Base-by-base conservation (phyloP, 179 eudicot species). In the Silene vulgaris region DNA sequence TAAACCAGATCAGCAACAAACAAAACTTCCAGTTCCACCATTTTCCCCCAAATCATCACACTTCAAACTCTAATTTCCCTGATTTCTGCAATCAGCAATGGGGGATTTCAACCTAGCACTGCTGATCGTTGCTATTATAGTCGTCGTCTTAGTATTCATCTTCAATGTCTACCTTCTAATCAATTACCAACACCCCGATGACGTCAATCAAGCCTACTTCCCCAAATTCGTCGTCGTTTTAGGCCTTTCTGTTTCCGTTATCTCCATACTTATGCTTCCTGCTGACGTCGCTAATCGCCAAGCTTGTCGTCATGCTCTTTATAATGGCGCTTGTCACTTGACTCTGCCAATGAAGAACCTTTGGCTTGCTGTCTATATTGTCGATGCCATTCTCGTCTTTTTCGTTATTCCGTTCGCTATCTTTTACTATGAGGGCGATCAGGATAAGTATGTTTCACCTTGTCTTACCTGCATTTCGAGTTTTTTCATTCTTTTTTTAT, bases 31-130 rank as follows among this genome's bases (percentile, higher is more conserved):
- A 30, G 2, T 28, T 29, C 3, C 26, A 50, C 56, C 56, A 50
- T 50, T 50, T 50, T 5, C 56, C 16, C 67, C 43, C 37, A 35
- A 40, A 68, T 52, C 26, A 5, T 52, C 77, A 73, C 75, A 81
- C 71, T 60, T 50, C 16, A 52, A 48, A 66, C 74, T 69, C 80
- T 57, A 65, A 28, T 20, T 28, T 72, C 26, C 17, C 0, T 1
- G 28, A 65, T 8, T 26, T 28, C 45, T 26, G 16, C 3, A 8
- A 17, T n/a, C 43, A 40, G 20, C 28, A 74, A 95, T 92, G 97
- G 97, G 99, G 81, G 99, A 95, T 86, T 95, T 95, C 84, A 95
- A 95, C 81, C 83, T 95, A 57, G 99, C 99, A 23, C 82, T 92
- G 21, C 85, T 95, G 62, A 82, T 95, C 78, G 92, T 95, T 2